A percentile compares a stretch with the other conserved stretches of the same genome.
Evolutionary conservation across 352 stramenopile genomes (phyloP).

Genomic region (Globisporangium paddicum): DNA sequence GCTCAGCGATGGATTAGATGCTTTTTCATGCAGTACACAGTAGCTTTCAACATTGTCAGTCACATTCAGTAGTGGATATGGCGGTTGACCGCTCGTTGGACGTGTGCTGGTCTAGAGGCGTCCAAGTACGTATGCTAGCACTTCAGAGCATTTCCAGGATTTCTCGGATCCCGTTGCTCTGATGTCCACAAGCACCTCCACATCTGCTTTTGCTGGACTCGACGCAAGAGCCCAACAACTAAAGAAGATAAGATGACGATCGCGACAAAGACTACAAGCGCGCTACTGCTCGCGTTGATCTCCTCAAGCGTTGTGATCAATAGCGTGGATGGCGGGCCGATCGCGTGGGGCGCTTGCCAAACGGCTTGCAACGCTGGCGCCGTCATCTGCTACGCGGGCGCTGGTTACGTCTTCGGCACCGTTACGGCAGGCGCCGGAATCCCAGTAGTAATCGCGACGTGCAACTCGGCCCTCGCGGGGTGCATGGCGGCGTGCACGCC

Average conservation of each 20-base stretch:
- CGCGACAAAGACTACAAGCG: neutral
- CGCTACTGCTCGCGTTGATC: neutral
- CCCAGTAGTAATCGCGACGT: constrained; percentile 10
- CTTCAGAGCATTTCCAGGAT: neutral
- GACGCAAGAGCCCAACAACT: neutral
- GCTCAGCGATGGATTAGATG: neutral
- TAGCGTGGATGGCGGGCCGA: neutral
- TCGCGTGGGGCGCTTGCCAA: constrained; percentile 18
- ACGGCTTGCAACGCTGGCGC: constrained; percentile 32
- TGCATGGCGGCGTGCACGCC: constrained; percentile 37
- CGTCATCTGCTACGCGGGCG: constrained; percentile 30
- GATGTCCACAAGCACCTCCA: no score
- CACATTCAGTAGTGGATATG: neutral
- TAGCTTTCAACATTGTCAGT: neutral
- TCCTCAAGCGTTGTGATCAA: neutral
- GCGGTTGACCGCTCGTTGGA: neutral
- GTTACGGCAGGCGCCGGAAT: constrained; percentile 20
- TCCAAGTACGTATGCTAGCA: neutral
- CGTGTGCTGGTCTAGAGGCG: neutral
- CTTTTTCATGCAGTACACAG: neutral
- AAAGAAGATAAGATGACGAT: neutral
- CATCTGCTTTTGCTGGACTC: neutral
- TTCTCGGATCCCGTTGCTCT: neutral
- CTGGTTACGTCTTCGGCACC: constrained; percentile 31
- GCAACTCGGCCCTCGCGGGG: constrained; percentile 22